These are phyloP conservation scores for Acacia crassicarpa DNA, from an alignment of 306 rosid species.

Conservation along the genomic window DNA sequence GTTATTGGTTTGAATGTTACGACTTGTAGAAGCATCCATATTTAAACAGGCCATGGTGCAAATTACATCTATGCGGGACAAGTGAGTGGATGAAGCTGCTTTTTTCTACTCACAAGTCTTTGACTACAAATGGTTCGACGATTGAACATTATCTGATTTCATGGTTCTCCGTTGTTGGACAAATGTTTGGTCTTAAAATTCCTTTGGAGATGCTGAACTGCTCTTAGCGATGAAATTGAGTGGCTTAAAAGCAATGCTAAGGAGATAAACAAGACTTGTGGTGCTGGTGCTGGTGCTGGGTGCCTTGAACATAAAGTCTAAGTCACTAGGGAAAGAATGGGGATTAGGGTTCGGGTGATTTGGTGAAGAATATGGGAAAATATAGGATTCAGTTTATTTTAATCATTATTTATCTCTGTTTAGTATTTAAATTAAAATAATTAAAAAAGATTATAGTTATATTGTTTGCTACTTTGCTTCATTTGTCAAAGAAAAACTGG, in stretches of 20 bases:
- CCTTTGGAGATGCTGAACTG: conserved; percentile 53
- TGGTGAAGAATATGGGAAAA: background rate
- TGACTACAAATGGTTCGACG: conserved; percentile 35
- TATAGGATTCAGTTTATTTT: background rate
- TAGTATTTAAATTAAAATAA: background rate
- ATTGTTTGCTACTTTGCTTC: background rate
- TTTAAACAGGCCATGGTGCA: conserved; percentile 86
- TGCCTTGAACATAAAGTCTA: background rate
- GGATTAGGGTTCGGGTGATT: background rate
- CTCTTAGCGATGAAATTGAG: background rate
- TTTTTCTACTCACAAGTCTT: conserved; percentile 34
- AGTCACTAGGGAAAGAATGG: background rate
- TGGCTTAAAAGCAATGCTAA: background rate
- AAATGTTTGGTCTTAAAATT: conserved; percentile 68
- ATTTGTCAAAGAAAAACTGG: background rate
- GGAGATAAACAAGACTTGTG: background rate
- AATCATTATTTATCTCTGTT: background rate
- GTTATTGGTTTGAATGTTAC: background rate
- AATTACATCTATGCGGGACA: conserved; percentile 89
- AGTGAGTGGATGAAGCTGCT: conserved; percentile 92
- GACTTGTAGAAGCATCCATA: conserved; percentile 77
- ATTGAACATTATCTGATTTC: conserved; percentile 59
- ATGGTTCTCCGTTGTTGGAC: conserved; percentile 86
- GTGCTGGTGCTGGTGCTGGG: background rate
- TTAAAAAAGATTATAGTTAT: background rate